Base-by-base conservation (phyloP, 768 basidiomycete genomes). In the Tremella fuciformis region DNA sequence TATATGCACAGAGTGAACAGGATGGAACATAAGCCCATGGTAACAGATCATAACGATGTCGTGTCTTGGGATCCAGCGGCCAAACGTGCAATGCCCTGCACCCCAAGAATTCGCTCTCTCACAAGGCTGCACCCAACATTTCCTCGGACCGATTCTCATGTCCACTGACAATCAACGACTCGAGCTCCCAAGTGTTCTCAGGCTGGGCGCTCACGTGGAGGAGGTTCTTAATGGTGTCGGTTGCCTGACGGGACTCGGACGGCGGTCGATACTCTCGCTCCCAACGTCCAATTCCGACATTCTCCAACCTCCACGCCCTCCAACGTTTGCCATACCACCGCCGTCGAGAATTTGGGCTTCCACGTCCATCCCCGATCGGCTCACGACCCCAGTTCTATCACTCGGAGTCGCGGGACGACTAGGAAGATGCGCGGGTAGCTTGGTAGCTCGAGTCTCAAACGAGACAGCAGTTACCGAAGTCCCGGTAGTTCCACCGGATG, bases 261-360 rank as follows among this genome's bases (percentile, higher is more conserved):
- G 42, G 4, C 42, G 42, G 22, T 46, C 42, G 22, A 46, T n/a
- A 46, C 42, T 46, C 6, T 46, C 11, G 51, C 24, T 8, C 18
- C 21, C 44, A 60, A 52, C 21, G 13, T 53, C 61, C 11, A 58
- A 16, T 24, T 58, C 61, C 1, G 44, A 50, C 25, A 29, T 13
- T 16, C 50, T 49, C 64, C 62, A 62, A 50, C 60, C 55, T 13
- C 71, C 71, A 51, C 69, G 60, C 15, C 64, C 68, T 8, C 57
- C 62, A 42, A 70, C 34, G 40, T 69, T 74, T 3, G 73, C 73
- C 62, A 74, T 66, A 3, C 77, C 77, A 13, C 77, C 77, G 13
- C 76, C 77, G 40, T 78, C 70, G 16, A 74, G 61, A 9, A 78
- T 78, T 40, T 74, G 72, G 1, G 55, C 70, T 53, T 78, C 77